These are phyloP conservation scores for Magnolia sinica DNA, from an alignment of 164 flowering plant genomes.

Conservation along the genomic window DNA sequence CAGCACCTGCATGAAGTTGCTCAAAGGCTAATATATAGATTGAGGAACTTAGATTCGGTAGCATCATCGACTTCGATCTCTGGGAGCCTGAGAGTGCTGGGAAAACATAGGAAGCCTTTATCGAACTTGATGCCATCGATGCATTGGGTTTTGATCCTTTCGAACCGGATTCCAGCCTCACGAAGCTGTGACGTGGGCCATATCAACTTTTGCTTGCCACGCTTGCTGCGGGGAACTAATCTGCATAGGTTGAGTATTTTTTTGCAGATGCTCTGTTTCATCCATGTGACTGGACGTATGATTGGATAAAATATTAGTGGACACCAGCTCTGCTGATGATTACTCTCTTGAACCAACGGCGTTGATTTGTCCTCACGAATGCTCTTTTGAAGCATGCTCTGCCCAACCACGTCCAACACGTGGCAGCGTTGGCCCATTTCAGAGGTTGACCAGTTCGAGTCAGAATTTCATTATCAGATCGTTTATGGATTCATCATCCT, in stretches of 20 bases:
- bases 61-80: slow-evolving; percentile 40
- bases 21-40: slow-evolving; percentile 60
- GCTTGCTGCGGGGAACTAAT: too few species aligned
- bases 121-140: slow-evolving; percentile 43
- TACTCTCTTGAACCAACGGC: not conserved
- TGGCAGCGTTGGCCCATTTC: slow-evolving; percentile 36
- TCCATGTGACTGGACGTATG: too few species aligned
- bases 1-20: slow-evolving; percentile 47
- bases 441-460: not conserved
- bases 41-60: slow-evolving; percentile 45
- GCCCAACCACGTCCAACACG: slow-evolving; percentile 38
- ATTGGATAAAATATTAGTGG: too few species aligned
- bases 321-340: not conserved
- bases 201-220: slow-evolving; percentile 15
- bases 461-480: slow-evolving; percentile 32
- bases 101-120: not conserved
- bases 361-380: not conserved
- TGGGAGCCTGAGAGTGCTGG: slow-evolving; percentile 47
- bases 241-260: not conserved
- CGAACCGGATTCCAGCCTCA: slow-evolving; percentile 51
- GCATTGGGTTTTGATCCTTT: slow-evolving; percentile 32
- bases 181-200: slow-evolving; percentile 41
- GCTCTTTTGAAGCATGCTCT: slow-evolving; percentile 27
- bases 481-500: slow-evolving; percentile 9
- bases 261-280: too few species aligned